Conservation (phyloP, 2,329 filamentous ascomycete genomes). For the Fusarium vanettenii region DNA sequence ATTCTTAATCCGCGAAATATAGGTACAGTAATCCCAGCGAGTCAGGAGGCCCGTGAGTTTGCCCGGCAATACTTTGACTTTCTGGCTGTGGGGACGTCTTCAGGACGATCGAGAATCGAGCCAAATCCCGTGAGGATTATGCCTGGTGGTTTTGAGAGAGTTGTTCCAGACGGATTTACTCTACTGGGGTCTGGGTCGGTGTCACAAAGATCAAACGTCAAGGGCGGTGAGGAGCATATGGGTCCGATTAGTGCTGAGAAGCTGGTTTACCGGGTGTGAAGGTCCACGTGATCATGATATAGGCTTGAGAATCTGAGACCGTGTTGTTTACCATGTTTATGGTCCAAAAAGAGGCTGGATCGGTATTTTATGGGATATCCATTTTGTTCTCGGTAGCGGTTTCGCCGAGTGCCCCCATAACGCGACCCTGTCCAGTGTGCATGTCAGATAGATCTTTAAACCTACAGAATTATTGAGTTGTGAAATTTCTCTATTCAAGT, state of each 20-base stretch:
- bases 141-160: constrained; percentile 45
- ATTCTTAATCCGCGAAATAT: background rate
- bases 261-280: constrained; percentile 44
- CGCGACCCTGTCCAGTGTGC: background rate
- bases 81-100: constrained; percentile 30
- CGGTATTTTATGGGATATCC: background rate
- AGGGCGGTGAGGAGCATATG: constrained; percentile 48
- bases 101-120: constrained; percentile 22
- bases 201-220: constrained; percentile 24
- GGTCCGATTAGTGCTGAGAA: constrained; percentile 55
- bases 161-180: constrained; percentile 44
- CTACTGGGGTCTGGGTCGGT: constrained; percentile 42
- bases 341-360: background rate
- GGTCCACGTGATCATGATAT: background rate
- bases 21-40: constrained; percentile 25
- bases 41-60: constrained; percentile 42
- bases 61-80: constrained; percentile 52
- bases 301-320: background rate
- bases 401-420: background rate
- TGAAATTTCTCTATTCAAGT: background rate
- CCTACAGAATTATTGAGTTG: background rate
- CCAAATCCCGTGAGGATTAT: constrained; percentile 48
- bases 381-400: background rate
- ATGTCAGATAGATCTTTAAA: background rate
- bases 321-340: background rate